These are phyloP conservation scores for Cyclotella sp. DNA, from an alignment of 108 stramenopile genomes.

Conservation along the genomic window DNA sequence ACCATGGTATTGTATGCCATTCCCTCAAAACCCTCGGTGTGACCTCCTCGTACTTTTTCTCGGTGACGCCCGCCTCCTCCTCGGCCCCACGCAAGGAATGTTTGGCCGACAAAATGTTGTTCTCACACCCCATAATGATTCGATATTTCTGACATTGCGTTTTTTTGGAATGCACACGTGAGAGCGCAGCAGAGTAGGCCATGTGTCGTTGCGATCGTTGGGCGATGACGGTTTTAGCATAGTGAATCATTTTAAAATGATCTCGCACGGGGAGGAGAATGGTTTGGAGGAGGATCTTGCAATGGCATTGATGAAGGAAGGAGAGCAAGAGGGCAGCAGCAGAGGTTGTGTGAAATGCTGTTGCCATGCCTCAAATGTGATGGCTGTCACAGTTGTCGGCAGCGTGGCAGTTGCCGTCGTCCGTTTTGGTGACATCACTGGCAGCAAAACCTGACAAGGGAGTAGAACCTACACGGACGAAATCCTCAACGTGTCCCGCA, in stretches of 20 bases:
- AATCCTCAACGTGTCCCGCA: constrained; percentile 47
- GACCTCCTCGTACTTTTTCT: constrained; percentile 64
- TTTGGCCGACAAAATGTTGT: constrained; percentile 46
- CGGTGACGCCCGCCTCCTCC: constrained; percentile 38
- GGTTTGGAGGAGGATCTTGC: constrained; percentile 60
- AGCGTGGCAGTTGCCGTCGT: constrained; percentile 40
- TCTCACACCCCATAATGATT: constrained; percentile 49
- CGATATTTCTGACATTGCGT: constrained; percentile 37
- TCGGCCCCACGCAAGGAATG: constrained; percentile 42
- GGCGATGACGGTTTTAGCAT: constrained; percentile 81
- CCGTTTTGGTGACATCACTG: too few relatives aligned
- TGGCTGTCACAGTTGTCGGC: constrained; percentile 40
- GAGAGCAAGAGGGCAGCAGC: constrained; percentile 61
- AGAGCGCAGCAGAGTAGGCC: constrained; percentile 60
- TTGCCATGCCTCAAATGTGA: constrained; percentile 43
- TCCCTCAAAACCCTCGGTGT: constrained; percentile 62
- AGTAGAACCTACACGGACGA: not conserved
- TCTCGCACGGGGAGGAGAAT: constrained; percentile 82
- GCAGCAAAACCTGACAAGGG: too few relatives aligned
- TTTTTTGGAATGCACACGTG: constrained; percentile 49
- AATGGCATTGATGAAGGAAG: constrained; percentile 53
- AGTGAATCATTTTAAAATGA: constrained; percentile 67
- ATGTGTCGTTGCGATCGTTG: constrained; percentile 70
- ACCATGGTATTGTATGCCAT: too few relatives aligned
- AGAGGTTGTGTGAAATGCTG: constrained; percentile 48